Base-by-base conservation (phyloP, 1,284 basidiomycete species). In the Puccinia horiana region DNA sequence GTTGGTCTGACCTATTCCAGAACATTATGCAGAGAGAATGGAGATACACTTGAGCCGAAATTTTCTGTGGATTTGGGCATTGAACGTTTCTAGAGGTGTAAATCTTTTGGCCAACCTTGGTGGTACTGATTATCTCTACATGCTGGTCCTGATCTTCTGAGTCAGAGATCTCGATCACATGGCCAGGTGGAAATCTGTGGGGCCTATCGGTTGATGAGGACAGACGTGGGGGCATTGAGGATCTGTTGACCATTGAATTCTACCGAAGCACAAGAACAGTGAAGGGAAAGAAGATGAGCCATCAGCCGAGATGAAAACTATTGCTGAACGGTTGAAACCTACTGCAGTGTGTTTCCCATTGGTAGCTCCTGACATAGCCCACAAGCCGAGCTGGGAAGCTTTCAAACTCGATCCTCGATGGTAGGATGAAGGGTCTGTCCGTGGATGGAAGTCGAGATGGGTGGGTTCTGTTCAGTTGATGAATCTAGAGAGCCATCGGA, bases 101-200 rank as follows among this genome's bases (percentile, higher is more conserved):
- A 20, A 23, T 20, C 14, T 9, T 47, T 18, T 3, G 23, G 9
- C 65, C 42, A n/a, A 69, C 65, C 65, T 69, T 69, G 37, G 65
- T 12, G 1, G 40, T 26, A 18, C 37, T 69, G 6, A 29, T 1
- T 42, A 47, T 18, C 16, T 18, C 35, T 8, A 69, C 16, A 12
- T 47, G 65, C 1, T 42, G n/a, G 18, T 69, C 65, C 5, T 69
- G 37, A 44, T 42, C 35, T 3, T 69, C 65, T 23, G 65, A 29
- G 20, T 69, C 65, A 37, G 65, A 44, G 42, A 69, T 69, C n/a
- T 29, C 14, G 42, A 69, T 69, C 20, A 69, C 40, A 42, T 42
- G 16, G 18, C 20, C 12, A 16, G 65, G 40, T 11, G 65, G 2
- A 26, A 14, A 18, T 26, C 23, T 42, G 42, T 9, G 16, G 40